phyloP scores from a whole-genome alignment of 805 yeast genomes.

The Starmera pachycereana region DNA sequence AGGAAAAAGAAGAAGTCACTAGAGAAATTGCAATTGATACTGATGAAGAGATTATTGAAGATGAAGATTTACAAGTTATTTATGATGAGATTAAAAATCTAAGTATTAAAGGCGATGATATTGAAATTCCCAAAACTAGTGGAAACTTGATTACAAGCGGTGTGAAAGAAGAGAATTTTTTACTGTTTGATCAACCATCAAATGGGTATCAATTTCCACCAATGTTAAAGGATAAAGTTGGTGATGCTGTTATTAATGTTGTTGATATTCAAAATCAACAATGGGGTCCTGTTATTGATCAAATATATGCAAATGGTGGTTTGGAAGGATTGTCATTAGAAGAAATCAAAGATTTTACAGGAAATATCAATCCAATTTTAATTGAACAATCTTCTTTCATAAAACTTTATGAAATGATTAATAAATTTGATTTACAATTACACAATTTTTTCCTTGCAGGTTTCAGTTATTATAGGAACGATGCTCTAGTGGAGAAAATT shows the following conservation, averaged over 20 bases:
- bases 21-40: not conserved
- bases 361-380: too few relatives aligned
- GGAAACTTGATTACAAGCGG: too few relatives aligned
- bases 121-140: too few relatives aligned
- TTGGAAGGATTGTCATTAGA: slow-evolving; percentile 20
- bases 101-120: not conserved
- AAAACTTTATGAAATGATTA: slow-evolving; percentile 21
- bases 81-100: not conserved
- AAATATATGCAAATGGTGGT: slow-evolving; percentile 21
- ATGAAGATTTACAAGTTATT: slow-evolving; percentile 1
- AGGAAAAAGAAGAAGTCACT: not conserved
- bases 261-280: slow-evolving; percentile 30
- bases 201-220: slow-evolving; percentile 22
- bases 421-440: slow-evolving; percentile 20
- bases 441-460: slow-evolving; percentile 28
- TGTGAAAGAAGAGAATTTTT: not conserved
- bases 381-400: too few relatives aligned
- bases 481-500: slow-evolving; percentile 23
- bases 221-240: slow-evolving; percentile 26
- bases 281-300: slow-evolving; percentile 28
- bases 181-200: slow-evolving; percentile 16
- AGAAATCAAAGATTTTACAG: slow-evolving; percentile 25
- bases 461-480: slow-evolving; percentile 18
- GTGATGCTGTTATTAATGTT: slow-evolving; percentile 29
- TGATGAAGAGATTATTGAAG: not conserved